Conservation (phyloP, 805 yeast genomes). For the Ogataea ramenticola region DNA sequence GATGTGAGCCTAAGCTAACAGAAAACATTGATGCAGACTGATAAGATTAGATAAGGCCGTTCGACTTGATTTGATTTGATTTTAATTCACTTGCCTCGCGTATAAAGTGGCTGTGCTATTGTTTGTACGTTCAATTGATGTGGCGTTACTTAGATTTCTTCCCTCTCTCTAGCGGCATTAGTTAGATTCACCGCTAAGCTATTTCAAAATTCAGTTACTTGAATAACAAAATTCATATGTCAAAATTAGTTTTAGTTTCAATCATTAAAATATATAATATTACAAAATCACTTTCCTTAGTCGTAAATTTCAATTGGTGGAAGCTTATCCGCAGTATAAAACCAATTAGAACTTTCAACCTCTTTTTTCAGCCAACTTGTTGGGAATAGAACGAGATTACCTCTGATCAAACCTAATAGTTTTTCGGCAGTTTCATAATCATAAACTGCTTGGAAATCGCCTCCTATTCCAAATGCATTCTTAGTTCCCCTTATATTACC, state of each 20-base stretch:
- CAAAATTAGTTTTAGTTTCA: too few species aligned
- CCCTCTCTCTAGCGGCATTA: too few species aligned
- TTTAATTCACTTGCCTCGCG: too few species aligned
- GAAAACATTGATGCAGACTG: not conserved
- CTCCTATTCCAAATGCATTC: constrained; percentile 11
- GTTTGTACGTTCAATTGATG: too few species aligned
- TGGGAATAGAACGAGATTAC: constrained; percentile 89
- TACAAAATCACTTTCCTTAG: too few species aligned
- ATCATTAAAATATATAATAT: too few species aligned
- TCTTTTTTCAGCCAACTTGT: constrained; percentile 85
- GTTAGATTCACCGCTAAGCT: too few species aligned
- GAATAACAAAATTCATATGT: too few species aligned
- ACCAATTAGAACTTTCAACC: constrained; percentile 90
- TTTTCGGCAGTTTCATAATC: constrained; percentile 75
- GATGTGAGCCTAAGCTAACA: too few species aligned
- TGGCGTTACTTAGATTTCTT: too few species aligned
- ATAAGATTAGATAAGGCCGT: not conserved
- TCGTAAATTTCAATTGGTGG: constrained; percentile 96
- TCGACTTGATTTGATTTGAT: too few species aligned
- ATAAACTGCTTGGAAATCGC: constrained; percentile 13
- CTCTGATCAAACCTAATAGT: constrained; percentile 65
- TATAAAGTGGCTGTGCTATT: not conserved
- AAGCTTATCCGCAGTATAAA: constrained; percentile 83
- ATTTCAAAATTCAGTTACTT: too few species aligned
- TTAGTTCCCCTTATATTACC: constrained; percentile 8